Evolutionary conservation across 768 basidiomycete species (phyloP), one percentile per base, ranked within the genome.

Genomic region (Paxillus ammoniavirescens): DNA sequence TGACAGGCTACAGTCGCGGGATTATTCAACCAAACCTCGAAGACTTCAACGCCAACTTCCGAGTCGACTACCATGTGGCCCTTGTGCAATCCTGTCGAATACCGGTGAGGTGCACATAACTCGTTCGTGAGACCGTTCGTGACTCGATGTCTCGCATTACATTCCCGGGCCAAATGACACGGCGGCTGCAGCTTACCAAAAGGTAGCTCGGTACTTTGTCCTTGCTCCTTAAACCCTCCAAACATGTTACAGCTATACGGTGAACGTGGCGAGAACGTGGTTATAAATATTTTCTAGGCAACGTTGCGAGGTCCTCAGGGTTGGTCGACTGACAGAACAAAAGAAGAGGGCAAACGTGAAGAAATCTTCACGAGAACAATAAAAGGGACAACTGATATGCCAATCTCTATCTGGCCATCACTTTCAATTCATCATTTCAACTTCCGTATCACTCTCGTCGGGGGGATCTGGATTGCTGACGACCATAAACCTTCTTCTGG

Each of bases 381-480:
- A 40, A 18, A 14, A 17, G 17, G n/a, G 38, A 40, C 4, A 17
- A 40, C 38, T 18, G 15, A 40, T n/a, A n/a, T 40, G 8, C 38
- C n/a, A 14, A 35, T 35, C 12, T 35, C 35, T 35, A 18, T 40
- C 12, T n/a, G 6, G 26, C 43, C 35, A 26, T 53, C 36, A 57
- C 52, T 47, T 63, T 41, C 53, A 48, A 49, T 26, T 14, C 48
- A 42, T 50, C 50, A 60, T 26, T 0, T 67, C 65, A 10, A 56
- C 46, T 46, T 66, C 66, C 31, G 37, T 58, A n/a, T 65, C 67
- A 53, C 66, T 65, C 23, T 69, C 67, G 26, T 65, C 65, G 8
- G 53, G 26, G 21, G 65, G 67, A 50, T 68, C 66, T 1, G 66
- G 66, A 43, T 68, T 68, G 23, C 46, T 69, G 35, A 68, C 52